Percentiles rank a stretch among this genome's conserved stretches.
These are phyloP conservation scores for Triadica sebifera DNA, from an alignment of 345 rosid genomes.

Conservation along the genomic window DNA sequence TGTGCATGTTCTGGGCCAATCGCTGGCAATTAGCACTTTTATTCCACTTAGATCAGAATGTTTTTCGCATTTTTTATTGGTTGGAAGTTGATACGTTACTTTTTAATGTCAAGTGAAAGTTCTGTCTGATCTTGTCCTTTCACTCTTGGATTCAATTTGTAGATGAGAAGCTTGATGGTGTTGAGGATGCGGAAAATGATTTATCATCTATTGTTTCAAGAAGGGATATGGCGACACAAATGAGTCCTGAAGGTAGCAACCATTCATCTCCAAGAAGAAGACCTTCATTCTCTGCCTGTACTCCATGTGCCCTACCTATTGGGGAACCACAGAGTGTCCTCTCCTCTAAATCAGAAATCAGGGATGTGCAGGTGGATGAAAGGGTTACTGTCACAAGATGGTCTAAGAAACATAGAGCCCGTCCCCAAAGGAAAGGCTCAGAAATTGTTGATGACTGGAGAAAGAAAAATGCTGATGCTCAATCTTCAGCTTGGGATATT, in stretches of 20 bases:
- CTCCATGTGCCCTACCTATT: constrained; percentile 52
- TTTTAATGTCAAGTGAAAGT: not conserved
- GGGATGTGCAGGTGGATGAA: constrained; percentile 89
- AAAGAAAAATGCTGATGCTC: constrained; percentile 50
- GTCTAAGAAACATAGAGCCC: constrained; percentile 69
- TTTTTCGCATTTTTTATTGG: not conserved
- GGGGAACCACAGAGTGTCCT: constrained; percentile 46
- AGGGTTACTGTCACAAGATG: constrained; percentile 82
- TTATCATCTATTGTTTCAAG: constrained; percentile 63
- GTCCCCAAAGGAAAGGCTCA: constrained; percentile 51
- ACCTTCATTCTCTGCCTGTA: constrained; percentile 46
- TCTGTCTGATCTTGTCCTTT: constrained; percentile 18
- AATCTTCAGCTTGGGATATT: constrained; percentile 64
- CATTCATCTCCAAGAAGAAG: constrained; percentile 58
- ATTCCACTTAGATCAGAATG: no score
- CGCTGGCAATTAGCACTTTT: no score
- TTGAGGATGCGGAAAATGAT: constrained; percentile 61
- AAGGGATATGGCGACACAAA: constrained; percentile 97
- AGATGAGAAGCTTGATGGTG: constrained; percentile 50
- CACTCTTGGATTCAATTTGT: constrained; percentile 21
- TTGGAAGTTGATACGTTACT: not conserved
- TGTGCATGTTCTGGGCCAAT: not conserved
- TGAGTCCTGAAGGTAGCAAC: constrained; percentile 82
- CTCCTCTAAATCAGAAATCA: constrained; percentile 54
- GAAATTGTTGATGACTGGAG: constrained; percentile 66